Evolutionary conservation across 2,329 filamentous ascomycete species (phyloP).

Genomic region (Ambrosiella xylebori): DNA sequence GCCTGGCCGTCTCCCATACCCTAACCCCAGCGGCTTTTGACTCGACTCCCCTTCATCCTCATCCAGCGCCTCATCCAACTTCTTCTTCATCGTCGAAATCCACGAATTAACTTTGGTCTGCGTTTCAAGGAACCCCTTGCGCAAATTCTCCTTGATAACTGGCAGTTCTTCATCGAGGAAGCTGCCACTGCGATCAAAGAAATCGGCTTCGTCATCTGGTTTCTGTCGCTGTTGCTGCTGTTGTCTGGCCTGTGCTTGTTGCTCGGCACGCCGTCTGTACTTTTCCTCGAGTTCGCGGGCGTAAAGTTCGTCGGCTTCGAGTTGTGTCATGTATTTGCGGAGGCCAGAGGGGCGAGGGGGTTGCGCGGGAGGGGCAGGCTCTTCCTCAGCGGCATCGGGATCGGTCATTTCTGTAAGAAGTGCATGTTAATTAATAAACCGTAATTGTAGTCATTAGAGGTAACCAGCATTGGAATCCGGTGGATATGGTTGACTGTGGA

Average conservation of each 20-base stretch:
- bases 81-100: slow-evolving; percentile 85
- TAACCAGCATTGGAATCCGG: too few relatives aligned
- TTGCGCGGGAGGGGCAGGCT: slow-evolving; percentile 41
- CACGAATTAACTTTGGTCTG: slow-evolving; percentile 85
- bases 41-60: slow-evolving; percentile 27
- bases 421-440: neutral
- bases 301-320: slow-evolving; percentile 82
- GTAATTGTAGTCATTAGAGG: neutral
- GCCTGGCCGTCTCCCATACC: slow-evolving; percentile 29
- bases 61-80: slow-evolving; percentile 76
- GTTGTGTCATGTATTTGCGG: slow-evolving; percentile 50
- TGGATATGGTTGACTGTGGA: too few relatives aligned
- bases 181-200: slow-evolving; percentile 54
- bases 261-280: slow-evolving; percentile 38
- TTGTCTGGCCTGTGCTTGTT: slow-evolving; percentile 37
- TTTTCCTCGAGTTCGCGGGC: slow-evolving; percentile 86
- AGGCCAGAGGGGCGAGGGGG: slow-evolving; percentile 57
- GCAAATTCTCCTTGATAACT: slow-evolving; percentile 79
- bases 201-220: slow-evolving; percentile 6
- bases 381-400: slow-evolving; percentile 46
- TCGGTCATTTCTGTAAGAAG: slow-evolving; percentile 52
- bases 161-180: slow-evolving; percentile 95
- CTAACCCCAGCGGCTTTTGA: slow-evolving; percentile 3
- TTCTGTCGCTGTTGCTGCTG: slow-evolving; percentile 17
- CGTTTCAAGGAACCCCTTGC: slow-evolving; percentile 87